Evolutionary conservation across 2,329 filamentous ascomycete genomes (phyloP), one percentile per base, ranked within the genome.

Genomic region (Fulvia fulva): DNA sequence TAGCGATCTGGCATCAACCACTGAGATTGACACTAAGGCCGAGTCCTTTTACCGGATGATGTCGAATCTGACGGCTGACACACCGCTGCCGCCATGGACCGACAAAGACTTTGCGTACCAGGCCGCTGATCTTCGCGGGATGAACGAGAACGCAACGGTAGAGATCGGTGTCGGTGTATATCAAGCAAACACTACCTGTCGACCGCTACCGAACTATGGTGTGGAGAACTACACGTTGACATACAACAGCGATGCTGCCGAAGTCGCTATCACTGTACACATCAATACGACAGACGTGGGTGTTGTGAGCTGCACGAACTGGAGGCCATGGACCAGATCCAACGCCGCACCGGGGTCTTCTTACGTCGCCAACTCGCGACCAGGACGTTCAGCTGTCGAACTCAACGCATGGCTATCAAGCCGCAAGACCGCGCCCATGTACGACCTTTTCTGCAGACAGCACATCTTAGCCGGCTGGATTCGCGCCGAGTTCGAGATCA

Each of bases 41-140:
- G 74, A 78, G 51, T 75, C 77, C 7, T 79, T 79, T 49, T 68
- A 81, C 1, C 60, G 77, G 0, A 68, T 73, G 0, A 72, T 78
- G 53, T 77, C 81, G 0, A 84, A 85, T 23, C 46, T 77, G 0
- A 78, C 76, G 0, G 62, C 67, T 0, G 71, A 72, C 0, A 82
- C 79, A 0, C 61, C 72, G 0, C 67, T 85, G 0, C 79, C 81
- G 0, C 65, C 80, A 0, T 86, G 84, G 83, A 74, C 78, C 0
- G 76, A 80, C 0, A 25, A 68, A 0, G 63, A 73, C 0, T 75
- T 73, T 12, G 79, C 76, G 9, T 86, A 84, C 46, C 58, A 83
- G 0, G 80, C 81, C 0, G 75, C 81, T 41, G 60, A 63, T 11
- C 7, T 68, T 1, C 9, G 52, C 3, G 5, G 8, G 5, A 22